phyloP scores from a whole-genome alignment of 768 basidiomycete genomes.

The Lyophyllum semitale region DNA sequence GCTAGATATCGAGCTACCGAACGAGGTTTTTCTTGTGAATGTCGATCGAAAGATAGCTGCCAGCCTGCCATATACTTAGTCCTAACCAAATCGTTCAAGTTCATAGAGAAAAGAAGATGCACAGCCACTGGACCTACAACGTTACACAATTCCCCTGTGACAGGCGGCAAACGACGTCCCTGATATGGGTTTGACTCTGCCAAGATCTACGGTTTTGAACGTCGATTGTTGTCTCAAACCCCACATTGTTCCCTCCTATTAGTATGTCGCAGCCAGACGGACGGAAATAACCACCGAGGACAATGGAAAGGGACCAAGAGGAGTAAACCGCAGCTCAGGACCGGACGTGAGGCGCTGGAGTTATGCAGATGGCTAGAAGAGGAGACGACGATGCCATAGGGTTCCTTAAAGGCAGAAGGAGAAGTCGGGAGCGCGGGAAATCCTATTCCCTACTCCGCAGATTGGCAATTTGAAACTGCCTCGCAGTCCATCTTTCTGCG shows the following conservation, averaged over 20 bases:
- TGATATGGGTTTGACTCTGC: conserved; percentile 13
- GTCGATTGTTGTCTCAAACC: conserved; percentile 10
- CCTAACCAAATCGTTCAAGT: no score
- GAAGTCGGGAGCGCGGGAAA: conserved; percentile 37
- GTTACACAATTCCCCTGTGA: conserved; percentile 36
- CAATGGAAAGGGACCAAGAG: conserved; percentile 18
- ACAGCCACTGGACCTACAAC: conserved; percentile 47
- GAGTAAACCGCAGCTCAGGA: neutral
- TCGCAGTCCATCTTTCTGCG: conserved; percentile 13
- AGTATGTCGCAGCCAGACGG: conserved; percentile 8
- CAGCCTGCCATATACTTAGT: no score
- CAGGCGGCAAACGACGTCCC: conserved; percentile 3
- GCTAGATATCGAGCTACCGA: neutral
- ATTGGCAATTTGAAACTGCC: conserved; percentile 42
- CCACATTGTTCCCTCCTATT: conserved; percentile 32
- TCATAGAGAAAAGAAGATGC: conserved; percentile 29
- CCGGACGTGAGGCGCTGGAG: neutral
- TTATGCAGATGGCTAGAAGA: conserved; percentile 1
- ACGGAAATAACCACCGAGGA: conserved; percentile 16
- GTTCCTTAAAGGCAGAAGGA: conserved; percentile 16
- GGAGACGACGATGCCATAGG: conserved; percentile 6
- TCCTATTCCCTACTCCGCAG: conserved; percentile 35
- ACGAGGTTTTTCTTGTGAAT: neutral
- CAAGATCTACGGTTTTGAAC: conserved; percentile 17
- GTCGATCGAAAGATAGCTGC: neutral